Base-by-base conservation (phyloP, 2,329 filamentous ascomycete species). In the Ophiocordyceps camponoti-saundersi region DNA sequence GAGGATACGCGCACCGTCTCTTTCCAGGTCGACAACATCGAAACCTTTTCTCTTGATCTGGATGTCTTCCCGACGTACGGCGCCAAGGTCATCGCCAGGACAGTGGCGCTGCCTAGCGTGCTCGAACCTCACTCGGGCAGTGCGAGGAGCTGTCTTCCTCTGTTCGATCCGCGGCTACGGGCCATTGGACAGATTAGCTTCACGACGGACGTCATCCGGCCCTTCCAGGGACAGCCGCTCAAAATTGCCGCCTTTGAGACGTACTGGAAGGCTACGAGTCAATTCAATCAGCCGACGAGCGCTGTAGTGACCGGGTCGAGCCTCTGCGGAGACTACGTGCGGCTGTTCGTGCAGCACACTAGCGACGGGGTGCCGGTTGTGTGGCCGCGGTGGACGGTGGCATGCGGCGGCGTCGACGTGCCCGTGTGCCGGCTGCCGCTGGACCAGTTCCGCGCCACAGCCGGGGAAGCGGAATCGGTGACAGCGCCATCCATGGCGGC, bases 241-340 rank as follows among this genome's bases (percentile, higher is more conserved):
- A 92, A 98, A 62, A 95, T 98, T 50, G 94, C 92, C 1, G 89
- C 96, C 58, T 98, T 96, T 56, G 92, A 94, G 52, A 96, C 92
- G 0, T 98, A 98, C 64, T 98, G 92, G 92, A 98, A 96, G 64
- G 90, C 90, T 0, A 98, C 92, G 1, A 95, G 88, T 57, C 88
- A 95, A 55, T 75, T 92, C 44, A 87, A 95, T 60, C 80, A 85
- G 45, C 65, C 65, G 1, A 85, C 88, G 44, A 92, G 77, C 58
- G 85, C 87, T 22, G 78, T 96, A 22, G 86, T 98, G 18, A 96
- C 90, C 0, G 92, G 90, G 1, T 96, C 90, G 11, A 96, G 90
- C 65, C 65, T 98, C 47, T 93, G 87, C 3, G 92, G 92, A n/a
- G 85, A 96, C 57, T 96, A 96, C 61, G 80, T 95, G 22, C 79